Conservation (phyloP, 352 stramenopile genomes). For the Phytophthora constricta region DNA sequence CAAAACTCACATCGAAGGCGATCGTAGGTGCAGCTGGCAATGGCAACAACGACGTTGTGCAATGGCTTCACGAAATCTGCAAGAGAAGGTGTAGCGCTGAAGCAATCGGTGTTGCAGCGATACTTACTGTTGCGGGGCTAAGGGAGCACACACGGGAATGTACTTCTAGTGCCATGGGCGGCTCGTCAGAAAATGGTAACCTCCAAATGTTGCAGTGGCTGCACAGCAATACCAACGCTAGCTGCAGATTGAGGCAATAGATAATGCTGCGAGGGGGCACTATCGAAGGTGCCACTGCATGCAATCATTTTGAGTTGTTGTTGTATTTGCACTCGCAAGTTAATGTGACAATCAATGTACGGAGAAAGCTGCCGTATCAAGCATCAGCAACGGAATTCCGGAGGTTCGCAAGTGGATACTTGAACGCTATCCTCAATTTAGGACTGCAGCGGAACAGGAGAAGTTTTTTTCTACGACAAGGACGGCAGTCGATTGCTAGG, state of each 20-base stretch:
- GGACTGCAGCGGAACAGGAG: no score
- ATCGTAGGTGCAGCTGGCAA: not conserved
- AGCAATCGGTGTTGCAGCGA: not conserved
- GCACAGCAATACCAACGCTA: not conserved
- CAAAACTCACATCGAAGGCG: no score
- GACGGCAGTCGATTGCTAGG: no score
- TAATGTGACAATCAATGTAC: no score
- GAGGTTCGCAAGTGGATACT: no score
- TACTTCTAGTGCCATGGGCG: not conserved
- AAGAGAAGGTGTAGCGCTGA: not conserved
- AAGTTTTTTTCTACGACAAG: no score
- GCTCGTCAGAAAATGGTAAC: not conserved
- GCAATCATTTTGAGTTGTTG: not conserved
- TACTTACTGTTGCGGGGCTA: not conserved
- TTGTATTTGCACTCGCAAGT: not conserved
- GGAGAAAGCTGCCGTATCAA: no score
- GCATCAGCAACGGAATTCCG: no score
- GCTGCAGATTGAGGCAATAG: not conserved
- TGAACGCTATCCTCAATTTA: no score
- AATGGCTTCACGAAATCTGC: not conserved
- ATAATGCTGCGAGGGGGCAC: not conserved
- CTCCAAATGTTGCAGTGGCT: not conserved
- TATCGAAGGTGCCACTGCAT: not conserved
- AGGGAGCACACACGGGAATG: not conserved
- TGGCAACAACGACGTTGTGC: not conserved